Base-by-base conservation (phyloP, 78 protist species). In the Chrysochromulina parva region DNA sequence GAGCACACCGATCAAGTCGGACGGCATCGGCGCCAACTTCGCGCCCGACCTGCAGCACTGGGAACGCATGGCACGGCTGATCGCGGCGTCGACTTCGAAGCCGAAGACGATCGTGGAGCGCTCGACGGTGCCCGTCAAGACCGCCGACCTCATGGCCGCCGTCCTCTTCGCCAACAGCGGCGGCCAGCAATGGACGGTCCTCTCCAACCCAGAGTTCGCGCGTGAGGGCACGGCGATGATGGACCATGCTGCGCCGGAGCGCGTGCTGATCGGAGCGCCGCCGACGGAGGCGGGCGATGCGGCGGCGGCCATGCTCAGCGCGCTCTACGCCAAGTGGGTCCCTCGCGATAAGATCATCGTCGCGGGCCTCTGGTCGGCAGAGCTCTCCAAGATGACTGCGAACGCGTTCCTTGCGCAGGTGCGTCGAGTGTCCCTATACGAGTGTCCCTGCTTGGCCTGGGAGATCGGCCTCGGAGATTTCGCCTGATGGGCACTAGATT, bases 201-300 rank as follows among this genome's bases (percentile, higher is more conserved):
- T 98, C 62, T 95, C 97, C 80, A 98, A 98, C 95, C 99, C 99
- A 0, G 99, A 98, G 90, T 98, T 98, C 85, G 81, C 97, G 0
- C 98, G 98, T 26, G 98, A 96, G 94, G 99, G 98, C 14, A 96
- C 96, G 3, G 98, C 98, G 81, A 93, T 96, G 74, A 0, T 1
- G n/a, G 97, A 97, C 57, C 94, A 97, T n/a, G 13, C 50, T 50
- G 6, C 13, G 1, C 99, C 99, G 2, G 99, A 98, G 66, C 95
- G 99, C 24, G 98, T 98, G 9, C 97, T 98, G 62, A 97, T 98
- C 78, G 99, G 99, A 2, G 97, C 96, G n/a, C 28, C 76, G 22
- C 9, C 28, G 53, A 71, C 89, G 59, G 62, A 85, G 5, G 94
- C 0, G 5, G 98, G 98, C 17, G 54, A n/a, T 3, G 85, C n/a